phyloP scores from a whole-genome alignment of 371 early-diverging fungal species.

The Syncephalastrum racemosum region DNA sequence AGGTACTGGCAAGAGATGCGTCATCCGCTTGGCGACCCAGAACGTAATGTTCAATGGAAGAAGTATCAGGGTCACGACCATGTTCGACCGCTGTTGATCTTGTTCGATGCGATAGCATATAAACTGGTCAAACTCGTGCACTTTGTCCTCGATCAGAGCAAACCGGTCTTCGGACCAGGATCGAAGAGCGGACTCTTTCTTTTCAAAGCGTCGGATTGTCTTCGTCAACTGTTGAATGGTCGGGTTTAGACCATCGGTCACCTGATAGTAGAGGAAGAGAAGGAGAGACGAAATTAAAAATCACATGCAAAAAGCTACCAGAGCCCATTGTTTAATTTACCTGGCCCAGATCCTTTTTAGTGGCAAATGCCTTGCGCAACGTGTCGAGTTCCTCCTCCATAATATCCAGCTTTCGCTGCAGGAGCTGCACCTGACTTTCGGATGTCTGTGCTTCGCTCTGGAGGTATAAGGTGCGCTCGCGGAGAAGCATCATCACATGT shows the following conservation, averaged over 20 bases:
- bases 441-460: constrained; percentile 57
- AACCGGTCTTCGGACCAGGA: constrained; percentile 61
- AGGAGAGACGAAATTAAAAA: neutral
- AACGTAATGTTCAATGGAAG: constrained; percentile 45
- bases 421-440: constrained; percentile 46
- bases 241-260: constrained; percentile 40
- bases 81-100: constrained; percentile 33
- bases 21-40: constrained; percentile 37
- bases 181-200: constrained; percentile 52
- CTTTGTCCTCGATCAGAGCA: constrained; percentile 50
- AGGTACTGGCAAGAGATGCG: constrained; percentile 30
- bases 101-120: constrained; percentile 60
- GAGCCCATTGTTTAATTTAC: constrained; percentile 12
- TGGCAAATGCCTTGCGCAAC: constrained; percentile 61
- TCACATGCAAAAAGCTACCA: constrained; percentile 8
- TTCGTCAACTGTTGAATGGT: constrained; percentile 53
- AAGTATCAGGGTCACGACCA: constrained; percentile 32
- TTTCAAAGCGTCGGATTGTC: constrained; percentile 59
- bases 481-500: constrained; percentile 53
- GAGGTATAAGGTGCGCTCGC: constrained; percentile 54
- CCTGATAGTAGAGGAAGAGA: constrained; percentile 16
- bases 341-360: constrained; percentile 64
- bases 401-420: constrained; percentile 43
- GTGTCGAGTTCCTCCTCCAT: constrained; percentile 58
- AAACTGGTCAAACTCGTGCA: constrained; percentile 57